These are phyloP conservation scores for Colletotrichum lini DNA, from an alignment of 2,329 filamentous ascomycete genomes.

Conservation along the genomic window DNA sequence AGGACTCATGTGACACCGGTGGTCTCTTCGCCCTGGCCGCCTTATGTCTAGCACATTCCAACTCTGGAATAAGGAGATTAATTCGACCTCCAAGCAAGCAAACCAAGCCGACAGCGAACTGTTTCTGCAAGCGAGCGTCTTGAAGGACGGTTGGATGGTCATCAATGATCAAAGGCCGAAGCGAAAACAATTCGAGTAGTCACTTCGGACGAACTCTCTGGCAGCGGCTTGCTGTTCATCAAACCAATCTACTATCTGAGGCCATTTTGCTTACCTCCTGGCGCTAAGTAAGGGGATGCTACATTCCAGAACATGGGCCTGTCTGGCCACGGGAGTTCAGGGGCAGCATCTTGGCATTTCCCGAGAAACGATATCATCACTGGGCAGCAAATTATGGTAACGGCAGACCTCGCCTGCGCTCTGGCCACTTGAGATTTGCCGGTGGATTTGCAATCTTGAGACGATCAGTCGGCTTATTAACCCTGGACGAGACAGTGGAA, in stretches of 20 bases:
- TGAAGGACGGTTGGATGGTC: background rate
- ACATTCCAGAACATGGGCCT: conserved; percentile 9
- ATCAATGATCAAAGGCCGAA: conserved; percentile 14
- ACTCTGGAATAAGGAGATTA: too few relatives aligned
- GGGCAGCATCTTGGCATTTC: conserved; percentile 5
- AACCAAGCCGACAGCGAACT: background rate
- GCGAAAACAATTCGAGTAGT: conserved; percentile 23
- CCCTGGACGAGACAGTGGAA: conserved; percentile 32
- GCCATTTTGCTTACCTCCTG: conserved; percentile 17
- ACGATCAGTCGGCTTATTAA: conserved; percentile 31
- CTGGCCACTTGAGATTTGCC: conserved; percentile 15
- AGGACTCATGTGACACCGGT: background rate
- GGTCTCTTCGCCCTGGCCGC: background rate
- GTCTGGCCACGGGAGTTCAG: conserved; percentile 21
- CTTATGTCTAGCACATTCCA: background rate
- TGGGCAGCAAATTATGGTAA: conserved; percentile 3
- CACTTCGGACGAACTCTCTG: conserved; percentile 37
- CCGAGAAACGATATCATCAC: conserved; percentile 12
- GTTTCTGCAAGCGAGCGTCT: conserved; percentile 10
- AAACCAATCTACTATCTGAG: conserved; percentile 23
- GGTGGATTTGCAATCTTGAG: conserved; percentile 44
- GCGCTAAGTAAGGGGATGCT: conserved; percentile 14
- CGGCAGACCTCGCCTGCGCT: background rate
- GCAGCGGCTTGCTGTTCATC: conserved; percentile 14
- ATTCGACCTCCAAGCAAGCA: background rate